Percentiles rank a stretch among this genome's conserved stretches.
Evolutionary conservation across 257 asterid genomes (phyloP).

Genomic region (Penstemon barbatus): DNA sequence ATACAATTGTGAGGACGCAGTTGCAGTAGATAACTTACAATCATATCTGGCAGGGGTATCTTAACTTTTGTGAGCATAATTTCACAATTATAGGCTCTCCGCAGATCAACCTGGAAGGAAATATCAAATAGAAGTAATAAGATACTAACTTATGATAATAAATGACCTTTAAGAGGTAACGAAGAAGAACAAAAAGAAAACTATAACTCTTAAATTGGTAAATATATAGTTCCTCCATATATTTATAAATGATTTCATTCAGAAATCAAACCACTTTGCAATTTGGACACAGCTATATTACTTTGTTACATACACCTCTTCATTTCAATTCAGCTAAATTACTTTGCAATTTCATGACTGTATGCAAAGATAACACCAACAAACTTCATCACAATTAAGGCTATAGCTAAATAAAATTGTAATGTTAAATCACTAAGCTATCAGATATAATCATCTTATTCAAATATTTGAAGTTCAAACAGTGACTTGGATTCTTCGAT

Average conservation of each 20-base stretch:
- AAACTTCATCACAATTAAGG: neutral
- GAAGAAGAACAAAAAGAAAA: neutral
- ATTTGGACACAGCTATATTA: neutral
- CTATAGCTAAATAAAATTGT: neutral
- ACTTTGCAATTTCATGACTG: slow-evolving; percentile 13
- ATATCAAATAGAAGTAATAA: slow-evolving; percentile 26
- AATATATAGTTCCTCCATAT: neutral
- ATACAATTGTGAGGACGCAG: slow-evolving; percentile 2
- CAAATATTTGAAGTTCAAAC: slow-evolving; percentile 20
- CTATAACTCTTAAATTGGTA: neutral
- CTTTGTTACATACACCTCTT: neutral
- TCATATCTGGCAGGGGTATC: slow-evolving; percentile 91
- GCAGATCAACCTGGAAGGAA: slow-evolving; percentile 76
- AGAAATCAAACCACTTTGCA: neutral
- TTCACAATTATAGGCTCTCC: slow-evolving; percentile 97
- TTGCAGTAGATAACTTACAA: slow-evolving; percentile 60
- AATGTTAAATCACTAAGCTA: neutral
- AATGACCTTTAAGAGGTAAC: slow-evolving; percentile 12
- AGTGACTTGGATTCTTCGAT: slow-evolving; percentile 1
- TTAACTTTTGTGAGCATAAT: slow-evolving; percentile 96
- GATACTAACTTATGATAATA: slow-evolving; percentile 13
- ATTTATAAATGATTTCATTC: slow-evolving; percentile 21
- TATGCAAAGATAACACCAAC: neutral
- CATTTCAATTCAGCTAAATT: slow-evolving; percentile 8
- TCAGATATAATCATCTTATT: slow-evolving; percentile 11